phyloP scores from a whole-genome alignment of 73 alveolate genomes.

The Stentor roeselii region DNA sequence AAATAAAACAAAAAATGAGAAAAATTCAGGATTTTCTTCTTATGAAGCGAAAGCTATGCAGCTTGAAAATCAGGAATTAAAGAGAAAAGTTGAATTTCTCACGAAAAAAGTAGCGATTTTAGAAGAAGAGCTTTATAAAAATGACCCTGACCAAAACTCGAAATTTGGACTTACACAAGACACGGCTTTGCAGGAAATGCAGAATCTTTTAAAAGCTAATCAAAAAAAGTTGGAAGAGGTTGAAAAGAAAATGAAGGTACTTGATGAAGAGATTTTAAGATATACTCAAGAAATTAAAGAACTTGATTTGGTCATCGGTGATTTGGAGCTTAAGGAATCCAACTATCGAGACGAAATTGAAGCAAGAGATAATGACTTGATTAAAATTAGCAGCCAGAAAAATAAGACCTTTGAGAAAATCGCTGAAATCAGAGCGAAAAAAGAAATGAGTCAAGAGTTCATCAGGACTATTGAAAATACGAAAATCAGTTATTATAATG shows the following conservation, averaged over 20 bases:
- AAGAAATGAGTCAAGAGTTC: neutral
- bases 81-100: slow-evolving; percentile 6
- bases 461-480: slow-evolving; percentile 1
- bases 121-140: slow-evolving; percentile 12
- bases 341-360: neutral
- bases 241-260: neutral
- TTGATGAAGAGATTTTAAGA: neutral
- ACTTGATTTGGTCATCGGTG: neutral
- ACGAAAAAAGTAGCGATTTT: slow-evolving; percentile 17
- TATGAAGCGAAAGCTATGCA: slow-evolving; percentile 4
- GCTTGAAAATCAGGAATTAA: slow-evolving; percentile 9
- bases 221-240: neutral
- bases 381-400: neutral
- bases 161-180: neutral
- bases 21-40: neutral
- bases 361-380: neutral
- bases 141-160: slow-evolving; percentile 13
- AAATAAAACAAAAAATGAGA: neutral
- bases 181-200: slow-evolving; percentile 26
- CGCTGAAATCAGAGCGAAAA: neutral
- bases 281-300: slow-evolving; percentile 13
- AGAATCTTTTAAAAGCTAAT: neutral
- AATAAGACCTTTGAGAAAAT: neutral
- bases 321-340: slow-evolving; percentile 4
- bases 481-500: neutral